Base-by-base conservation (phyloP, 2,329 filamentous ascomycete species). In the Magnaporthiopsis poae region DNA sequence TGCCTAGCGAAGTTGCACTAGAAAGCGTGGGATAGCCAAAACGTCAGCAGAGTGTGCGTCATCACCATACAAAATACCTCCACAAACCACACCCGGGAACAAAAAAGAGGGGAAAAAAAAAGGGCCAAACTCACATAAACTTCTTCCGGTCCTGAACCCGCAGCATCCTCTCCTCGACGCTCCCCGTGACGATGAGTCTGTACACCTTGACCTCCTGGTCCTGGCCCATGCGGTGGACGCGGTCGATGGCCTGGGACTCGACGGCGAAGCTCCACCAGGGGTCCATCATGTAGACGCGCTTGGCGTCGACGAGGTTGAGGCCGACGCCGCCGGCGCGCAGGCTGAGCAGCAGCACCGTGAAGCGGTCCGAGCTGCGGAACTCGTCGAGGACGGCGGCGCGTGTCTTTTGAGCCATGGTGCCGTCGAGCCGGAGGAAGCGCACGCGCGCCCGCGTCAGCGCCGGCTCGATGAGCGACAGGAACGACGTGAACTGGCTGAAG, bases 211-310 rank as follows among this genome's bases (percentile, higher is more conserved):
- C 95, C 72, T 94, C 90, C 21, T 87, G 84, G 64, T 90, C 88
- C 76, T 99, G 95, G 0, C 95, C 95, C 91, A 99, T 97, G 11
- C 95, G 87, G 80, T 99, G 95, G 46, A 99, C 92, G 1, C 95
- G 91, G 79, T 99, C 95, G 73, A 99, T 98, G 11, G 95, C 95
- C 77, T 99, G 95, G 5, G 93, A 92, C 78, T 99, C 95, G 15
- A 98, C 89, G 0, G 95, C 93, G 77, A 94, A 99, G 74, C 91
- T 96, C 95, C 95, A 99, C 95, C 95, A 99, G 0, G 95, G 95
- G 77, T 99, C 95, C 95, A 99, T 98, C 90, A 99, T 96, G 79
- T 90, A 99, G 5, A 99, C 96, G 66, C 91, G 83, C 69, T 89
- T 91, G 7, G 95, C 95, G 70, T 88, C 88, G 0, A 94, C 98